Conservation (phyloP, 495 filamentous ascomycete genomes). For the Massariosphaeria phaeospora region DNA sequence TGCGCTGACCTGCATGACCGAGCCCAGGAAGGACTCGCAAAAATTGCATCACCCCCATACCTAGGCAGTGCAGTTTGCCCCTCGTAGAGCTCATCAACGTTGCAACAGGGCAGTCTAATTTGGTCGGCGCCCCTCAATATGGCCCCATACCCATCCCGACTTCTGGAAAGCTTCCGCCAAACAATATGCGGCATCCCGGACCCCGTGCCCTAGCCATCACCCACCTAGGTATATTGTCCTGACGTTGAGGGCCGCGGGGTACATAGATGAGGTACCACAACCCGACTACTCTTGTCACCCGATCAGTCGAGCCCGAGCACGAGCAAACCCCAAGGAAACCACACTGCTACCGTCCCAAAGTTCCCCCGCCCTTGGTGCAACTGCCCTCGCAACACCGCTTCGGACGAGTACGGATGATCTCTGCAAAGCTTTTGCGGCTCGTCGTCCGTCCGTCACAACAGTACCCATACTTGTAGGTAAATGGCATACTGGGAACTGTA, state of each 20-base stretch:
- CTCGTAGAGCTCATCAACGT: too few relatives aligned
- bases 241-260: conserved; percentile 28
- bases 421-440: too few relatives aligned
- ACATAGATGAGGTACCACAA: conserved; percentile 28
- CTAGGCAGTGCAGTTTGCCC: too few relatives aligned
- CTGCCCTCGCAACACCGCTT: too few relatives aligned
- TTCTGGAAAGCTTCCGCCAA: conserved; percentile 20
- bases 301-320: conserved; percentile 14
- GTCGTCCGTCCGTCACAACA: too few relatives aligned
- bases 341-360: neutral
- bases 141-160: conserved; percentile 7
- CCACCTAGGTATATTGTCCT: conserved; percentile 10
- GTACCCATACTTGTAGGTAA: too few relatives aligned
- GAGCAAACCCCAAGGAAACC: neutral
- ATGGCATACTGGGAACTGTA: too few relatives aligned
- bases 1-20: neutral
- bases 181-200: conserved; percentile 19
- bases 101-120: too few relatives aligned
- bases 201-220: conserved; percentile 6
- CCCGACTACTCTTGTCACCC: conserved; percentile 13
- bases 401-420: too few relatives aligned
- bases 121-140: conserved; percentile 7
- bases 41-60: neutral
- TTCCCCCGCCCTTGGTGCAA: neutral
- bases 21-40: neutral